Conservation (phyloP, 768 basidiomycete genomes). For the Xerocomellus chrysenteron region DNA sequence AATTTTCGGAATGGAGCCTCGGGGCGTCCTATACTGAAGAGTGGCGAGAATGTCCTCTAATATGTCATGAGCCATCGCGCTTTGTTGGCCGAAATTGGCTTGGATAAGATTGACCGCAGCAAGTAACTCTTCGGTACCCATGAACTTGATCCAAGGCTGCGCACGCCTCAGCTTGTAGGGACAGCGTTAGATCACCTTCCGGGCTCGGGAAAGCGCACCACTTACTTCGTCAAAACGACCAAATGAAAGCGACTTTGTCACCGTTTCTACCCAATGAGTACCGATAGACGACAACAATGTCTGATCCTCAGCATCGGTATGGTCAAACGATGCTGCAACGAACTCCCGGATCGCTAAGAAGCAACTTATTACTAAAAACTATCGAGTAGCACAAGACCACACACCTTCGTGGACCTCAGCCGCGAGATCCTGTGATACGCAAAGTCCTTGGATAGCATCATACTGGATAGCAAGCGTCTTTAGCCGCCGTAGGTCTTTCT, state of each 20-base stretch:
- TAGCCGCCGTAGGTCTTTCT: constrained; percentile 33
- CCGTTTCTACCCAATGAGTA: constrained; percentile 40
- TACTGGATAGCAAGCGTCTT: constrained; percentile 43
- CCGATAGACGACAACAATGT: constrained; percentile 40
- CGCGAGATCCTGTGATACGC: constrained; percentile 30
- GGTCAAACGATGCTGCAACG: constrained; percentile 40
- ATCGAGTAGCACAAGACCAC: not conserved
- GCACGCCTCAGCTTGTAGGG: constrained; percentile 13
- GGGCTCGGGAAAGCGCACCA: not conserved
- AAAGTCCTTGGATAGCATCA: constrained; percentile 34
- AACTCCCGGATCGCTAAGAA: constrained; percentile 42
- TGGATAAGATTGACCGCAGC: constrained; percentile 43
- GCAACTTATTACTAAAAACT: not conserved
- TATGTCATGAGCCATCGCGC: constrained; percentile 16
- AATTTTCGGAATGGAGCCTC: constrained; percentile 7
- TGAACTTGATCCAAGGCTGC: constrained; percentile 54
- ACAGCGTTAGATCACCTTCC: not conserved
- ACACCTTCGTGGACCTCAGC: constrained; percentile 39
- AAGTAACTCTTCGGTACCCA: constrained; percentile 42
- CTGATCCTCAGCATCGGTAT: constrained; percentile 37
- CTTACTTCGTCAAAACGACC: constrained; percentile 13
- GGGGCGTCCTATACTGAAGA: constrained; percentile 18
- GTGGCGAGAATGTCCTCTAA: constrained; percentile 40
- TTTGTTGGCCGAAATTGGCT: constrained; percentile 1
- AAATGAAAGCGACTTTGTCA: constrained; percentile 15